Evolutionary conservation across 2,329 filamentous ascomycete genomes (phyloP).

Genomic region (Setomelanomma holmii): DNA sequence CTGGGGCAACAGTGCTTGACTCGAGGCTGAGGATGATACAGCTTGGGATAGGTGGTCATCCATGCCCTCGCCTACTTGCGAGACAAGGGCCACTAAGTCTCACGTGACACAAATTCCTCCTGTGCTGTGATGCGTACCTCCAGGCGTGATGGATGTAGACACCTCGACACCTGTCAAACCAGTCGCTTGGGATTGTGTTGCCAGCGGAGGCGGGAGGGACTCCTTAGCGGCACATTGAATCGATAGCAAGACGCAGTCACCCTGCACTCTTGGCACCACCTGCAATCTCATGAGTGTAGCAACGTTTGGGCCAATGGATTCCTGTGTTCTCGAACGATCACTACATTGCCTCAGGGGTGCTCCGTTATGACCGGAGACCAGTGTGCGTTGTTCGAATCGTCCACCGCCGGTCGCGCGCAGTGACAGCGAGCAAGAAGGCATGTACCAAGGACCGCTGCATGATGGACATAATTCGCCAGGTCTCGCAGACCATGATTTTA

Average conservation of each 20-base stretch:
- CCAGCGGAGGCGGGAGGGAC: slow-evolving; percentile 27
- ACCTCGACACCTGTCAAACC: slow-evolving; percentile 20
- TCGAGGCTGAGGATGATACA: too few species aligned
- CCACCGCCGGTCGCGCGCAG: slow-evolving; percentile 38
- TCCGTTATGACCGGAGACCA: slow-evolving; percentile 22
- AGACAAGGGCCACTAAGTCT: too few species aligned
- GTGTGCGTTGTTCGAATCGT: slow-evolving; percentile 37
- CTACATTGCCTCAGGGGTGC: slow-evolving; percentile 2
- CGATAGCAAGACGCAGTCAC: slow-evolving; percentile 11
- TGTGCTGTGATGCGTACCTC: not conserved
- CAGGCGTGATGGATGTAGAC: too few species aligned
- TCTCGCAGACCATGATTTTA: slow-evolving; percentile 17
- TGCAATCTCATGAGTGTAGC: slow-evolving; percentile 11
- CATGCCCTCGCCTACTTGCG: too few species aligned
- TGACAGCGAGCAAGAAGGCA: slow-evolving; percentile 19
- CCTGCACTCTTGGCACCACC: slow-evolving; percentile 18
- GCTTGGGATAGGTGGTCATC: too few species aligned
- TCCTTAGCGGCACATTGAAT: slow-evolving; percentile 7
- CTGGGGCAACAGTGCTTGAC: not conserved
- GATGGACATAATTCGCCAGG: slow-evolving; percentile 10
- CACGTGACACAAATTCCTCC: not conserved
- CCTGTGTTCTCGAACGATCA: not conserved
- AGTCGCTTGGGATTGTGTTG: slow-evolving; percentile 30
- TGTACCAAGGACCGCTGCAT: slow-evolving; percentile 17
- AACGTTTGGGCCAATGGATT: slow-evolving; percentile 12